A percentile compares a stretch with the other conserved stretches of the same genome.
Evolutionary conservation across 2,329 filamentous ascomycete genomes (phyloP).

Genomic region (Beauveria rudraprayagi): DNA sequence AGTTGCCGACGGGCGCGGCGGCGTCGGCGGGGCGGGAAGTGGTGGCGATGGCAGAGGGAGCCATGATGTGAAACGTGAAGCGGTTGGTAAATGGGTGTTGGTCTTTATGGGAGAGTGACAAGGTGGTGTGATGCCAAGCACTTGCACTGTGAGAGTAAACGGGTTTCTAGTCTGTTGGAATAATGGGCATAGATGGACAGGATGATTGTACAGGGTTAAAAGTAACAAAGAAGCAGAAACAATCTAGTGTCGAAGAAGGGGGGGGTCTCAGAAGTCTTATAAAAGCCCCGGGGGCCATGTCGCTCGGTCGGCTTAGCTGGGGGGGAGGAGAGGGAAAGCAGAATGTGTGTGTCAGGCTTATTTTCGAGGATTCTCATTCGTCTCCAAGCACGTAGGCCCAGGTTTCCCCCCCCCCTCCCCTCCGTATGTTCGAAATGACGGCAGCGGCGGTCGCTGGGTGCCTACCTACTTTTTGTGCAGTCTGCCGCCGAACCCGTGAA

Average conservation of each 20-base stretch:
- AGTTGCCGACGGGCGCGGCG: slow-evolving; percentile 46
- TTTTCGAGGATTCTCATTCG: slow-evolving; percentile 4
- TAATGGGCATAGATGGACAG: background rate
- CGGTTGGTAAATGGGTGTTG: background rate
- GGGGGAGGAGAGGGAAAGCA: background rate
- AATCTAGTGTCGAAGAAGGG: background rate
- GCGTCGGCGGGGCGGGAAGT: slow-evolving; percentile 39
- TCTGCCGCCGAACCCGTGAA: background rate
- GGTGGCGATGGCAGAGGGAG: slow-evolving; percentile 49
- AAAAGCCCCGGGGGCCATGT: background rate
- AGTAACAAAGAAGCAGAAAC: background rate
- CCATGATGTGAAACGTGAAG: slow-evolving; percentile 34
- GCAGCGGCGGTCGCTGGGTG: background rate
- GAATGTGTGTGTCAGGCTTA: slow-evolving; percentile 1
- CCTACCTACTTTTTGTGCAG: background rate
- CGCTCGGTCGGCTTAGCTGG: slow-evolving; percentile 1
- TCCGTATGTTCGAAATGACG: background rate
- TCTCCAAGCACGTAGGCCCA: background rate
- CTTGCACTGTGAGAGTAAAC: background rate
- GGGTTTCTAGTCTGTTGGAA: background rate
- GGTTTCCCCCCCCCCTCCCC: background rate
- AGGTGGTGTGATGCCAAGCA: background rate
- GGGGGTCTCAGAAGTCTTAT: slow-evolving; percentile 4
- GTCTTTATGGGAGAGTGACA: background rate
- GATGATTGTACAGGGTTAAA: background rate